A percentile compares a stretch with the other conserved stretches of the same genome.
Conservation (phyloP, 2,329 filamentous ascomycete species). For the Keithomyces neogunnii region DNA sequence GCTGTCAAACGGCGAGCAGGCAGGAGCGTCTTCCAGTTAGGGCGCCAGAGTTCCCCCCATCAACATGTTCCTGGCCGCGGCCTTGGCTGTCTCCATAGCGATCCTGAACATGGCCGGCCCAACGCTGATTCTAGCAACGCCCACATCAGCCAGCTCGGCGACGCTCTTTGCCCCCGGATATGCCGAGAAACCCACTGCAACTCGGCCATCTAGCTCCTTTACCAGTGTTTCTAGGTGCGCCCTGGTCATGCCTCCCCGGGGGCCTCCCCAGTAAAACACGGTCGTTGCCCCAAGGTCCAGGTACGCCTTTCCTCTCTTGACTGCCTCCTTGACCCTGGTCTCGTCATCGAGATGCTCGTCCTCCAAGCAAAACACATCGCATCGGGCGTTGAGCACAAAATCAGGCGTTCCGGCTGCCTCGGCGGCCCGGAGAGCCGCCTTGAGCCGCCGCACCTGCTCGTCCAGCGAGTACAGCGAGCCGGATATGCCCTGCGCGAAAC, state of each 20-base stretch:
- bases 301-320: constrained; percentile 47
- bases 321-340: constrained; percentile 34
- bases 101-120: constrained; percentile 37
- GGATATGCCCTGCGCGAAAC: constrained; percentile 23
- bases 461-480: constrained; percentile 28
- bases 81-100: constrained; percentile 30
- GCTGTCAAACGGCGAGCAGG: too few relatives aligned
- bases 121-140: constrained; percentile 47
- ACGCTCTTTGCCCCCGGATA: constrained; percentile 31
- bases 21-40: background rate
- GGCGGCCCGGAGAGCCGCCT: constrained; percentile 32
- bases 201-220: constrained; percentile 36
- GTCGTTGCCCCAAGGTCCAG: constrained; percentile 49
- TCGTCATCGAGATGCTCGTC: constrained; percentile 22
- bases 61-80: constrained; percentile 23
- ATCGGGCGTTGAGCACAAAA: constrained; percentile 50
- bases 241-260: constrained; percentile 30
- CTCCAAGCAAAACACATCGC: constrained; percentile 39
- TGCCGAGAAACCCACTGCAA: constrained; percentile 38
- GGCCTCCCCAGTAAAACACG: constrained; percentile 52
- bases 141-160: constrained; percentile 35
- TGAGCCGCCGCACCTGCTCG: constrained; percentile 40
- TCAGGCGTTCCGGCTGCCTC: constrained; percentile 38
- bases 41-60: constrained; percentile 11
- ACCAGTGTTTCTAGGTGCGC: constrained; percentile 40